Percentiles rank a stretch among this genome's conserved stretches.
phyloP scores from a whole-genome alignment of 2,329 filamentous ascomycete species.

The Ophiostoma ulmi region DNA sequence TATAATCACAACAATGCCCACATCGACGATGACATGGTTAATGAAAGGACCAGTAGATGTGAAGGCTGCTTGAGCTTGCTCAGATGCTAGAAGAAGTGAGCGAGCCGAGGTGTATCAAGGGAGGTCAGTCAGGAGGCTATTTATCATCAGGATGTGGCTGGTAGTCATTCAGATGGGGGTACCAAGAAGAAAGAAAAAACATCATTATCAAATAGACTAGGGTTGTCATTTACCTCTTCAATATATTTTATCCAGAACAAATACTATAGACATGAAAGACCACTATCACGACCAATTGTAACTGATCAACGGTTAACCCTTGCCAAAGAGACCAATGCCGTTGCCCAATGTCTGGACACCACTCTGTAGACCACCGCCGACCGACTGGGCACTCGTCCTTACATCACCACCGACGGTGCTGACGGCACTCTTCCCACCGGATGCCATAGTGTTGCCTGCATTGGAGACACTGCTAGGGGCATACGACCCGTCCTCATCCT shows the following conservation, averaged over 20 bases:
- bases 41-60: not conserved
- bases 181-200: not conserved
- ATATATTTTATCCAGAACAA: not conserved
- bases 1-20: not conserved
- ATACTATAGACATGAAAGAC: not conserved
- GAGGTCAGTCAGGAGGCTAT: not conserved
- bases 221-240: not conserved
- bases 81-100: not conserved
- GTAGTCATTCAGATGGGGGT: not conserved
- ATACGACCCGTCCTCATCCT: conserved; percentile 50
- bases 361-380: too few relatives aligned
- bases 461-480: not conserved
- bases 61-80: not conserved
- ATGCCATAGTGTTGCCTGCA: not conserved
- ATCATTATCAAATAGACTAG: conserved; percentile 7
- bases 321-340: conserved; percentile 1
- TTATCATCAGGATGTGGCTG: not conserved
- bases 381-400: not conserved
- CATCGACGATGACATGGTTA: too few relatives aligned
- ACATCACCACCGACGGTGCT: not conserved
- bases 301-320: not conserved
- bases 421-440: not conserved
- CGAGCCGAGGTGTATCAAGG: not conserved
- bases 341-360: too few relatives aligned
- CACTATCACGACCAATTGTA: too few relatives aligned